Conservation (phyloP, 1,284 basidiomycete species). For the Leccinum pachyderme region DNA sequence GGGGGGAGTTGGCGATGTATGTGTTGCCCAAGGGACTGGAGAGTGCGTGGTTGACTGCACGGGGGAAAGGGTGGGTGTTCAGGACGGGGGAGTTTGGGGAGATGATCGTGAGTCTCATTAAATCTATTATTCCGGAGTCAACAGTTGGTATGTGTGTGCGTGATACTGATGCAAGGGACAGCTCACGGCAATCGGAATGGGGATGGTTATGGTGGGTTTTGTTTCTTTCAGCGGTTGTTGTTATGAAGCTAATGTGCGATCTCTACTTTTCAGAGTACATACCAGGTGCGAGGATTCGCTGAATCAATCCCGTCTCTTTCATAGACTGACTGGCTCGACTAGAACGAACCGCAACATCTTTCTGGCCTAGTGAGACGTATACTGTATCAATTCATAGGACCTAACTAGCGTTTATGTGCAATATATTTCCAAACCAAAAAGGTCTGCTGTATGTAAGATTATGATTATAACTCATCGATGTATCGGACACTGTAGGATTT, state of each 20-base stretch:
- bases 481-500: neutral
- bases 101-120: slow-evolving; percentile 48
- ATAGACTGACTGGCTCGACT: slow-evolving; percentile 19
- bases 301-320: neutral
- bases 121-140: neutral
- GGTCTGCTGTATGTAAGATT: neutral
- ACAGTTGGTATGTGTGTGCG: neutral
- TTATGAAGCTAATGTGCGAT: slow-evolving; percentile 8
- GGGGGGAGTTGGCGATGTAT: slow-evolving; percentile 91
- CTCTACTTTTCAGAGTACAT: slow-evolving; percentile 39
- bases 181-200: slow-evolving; percentile 76
- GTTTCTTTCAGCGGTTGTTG: neutral
- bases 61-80: slow-evolving; percentile 78
- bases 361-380: slow-evolving; percentile 85
- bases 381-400: slow-evolving; percentile 90
- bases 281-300: slow-evolving; percentile 39
- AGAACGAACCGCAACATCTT: slow-evolving; percentile 88
- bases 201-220: slow-evolving; percentile 81
- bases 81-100: slow-evolving; percentile 71
- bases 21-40: slow-evolving; percentile 91
- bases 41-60: slow-evolving; percentile 79
- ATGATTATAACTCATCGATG: neutral
- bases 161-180: slow-evolving; percentile 22
- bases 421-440: neutral
- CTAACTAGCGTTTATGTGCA: slow-evolving; percentile 49